A percentile compares a stretch with the other conserved stretches of the same genome.
These are phyloP conservation scores for Diaporthe helianthi DNA, from an alignment of 2,329 filamentous ascomycete genomes.

Conservation along the genomic window DNA sequence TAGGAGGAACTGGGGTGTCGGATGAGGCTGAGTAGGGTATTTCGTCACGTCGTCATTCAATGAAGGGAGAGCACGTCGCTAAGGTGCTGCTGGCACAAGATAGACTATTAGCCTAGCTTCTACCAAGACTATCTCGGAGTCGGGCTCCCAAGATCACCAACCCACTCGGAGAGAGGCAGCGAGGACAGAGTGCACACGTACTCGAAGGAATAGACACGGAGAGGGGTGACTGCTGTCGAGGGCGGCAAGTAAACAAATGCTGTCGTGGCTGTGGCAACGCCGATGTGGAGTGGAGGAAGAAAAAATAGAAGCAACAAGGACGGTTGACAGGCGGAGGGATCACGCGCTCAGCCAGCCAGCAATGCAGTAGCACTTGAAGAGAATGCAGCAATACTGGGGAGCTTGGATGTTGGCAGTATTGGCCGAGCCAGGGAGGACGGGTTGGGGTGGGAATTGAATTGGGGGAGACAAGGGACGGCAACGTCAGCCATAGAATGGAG, in stretches of 20 bases:
- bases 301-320: background rate
- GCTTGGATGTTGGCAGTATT: slow-evolving; percentile 13
- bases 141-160: background rate
- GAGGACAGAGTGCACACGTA: background rate
- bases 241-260: slow-evolving; percentile 10
- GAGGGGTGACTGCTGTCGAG: background rate
- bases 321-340: slow-evolving; percentile 7
- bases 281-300: background rate
- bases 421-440: slow-evolving; percentile 5
- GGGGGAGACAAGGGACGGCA: background rate
- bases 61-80: slow-evolving; percentile 2
- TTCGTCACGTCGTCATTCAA: slow-evolving; percentile 10
- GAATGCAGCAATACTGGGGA: slow-evolving; percentile 13
- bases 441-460: background rate
- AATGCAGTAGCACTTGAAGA: slow-evolving; percentile 3
- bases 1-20: background rate
- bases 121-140: background rate
- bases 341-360: background rate
- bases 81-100: slow-evolving; percentile 2
- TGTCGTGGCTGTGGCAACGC: background rate
- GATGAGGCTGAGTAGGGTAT: slow-evolving; percentile 3
- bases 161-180: background rate
- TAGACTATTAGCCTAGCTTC: slow-evolving; percentile 10
- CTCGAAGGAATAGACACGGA: background rate
- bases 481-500: slow-evolving; percentile 28